Conservation (phyloP, 176 grass and related monocot genomes). For the Triticum monococcum region DNA sequence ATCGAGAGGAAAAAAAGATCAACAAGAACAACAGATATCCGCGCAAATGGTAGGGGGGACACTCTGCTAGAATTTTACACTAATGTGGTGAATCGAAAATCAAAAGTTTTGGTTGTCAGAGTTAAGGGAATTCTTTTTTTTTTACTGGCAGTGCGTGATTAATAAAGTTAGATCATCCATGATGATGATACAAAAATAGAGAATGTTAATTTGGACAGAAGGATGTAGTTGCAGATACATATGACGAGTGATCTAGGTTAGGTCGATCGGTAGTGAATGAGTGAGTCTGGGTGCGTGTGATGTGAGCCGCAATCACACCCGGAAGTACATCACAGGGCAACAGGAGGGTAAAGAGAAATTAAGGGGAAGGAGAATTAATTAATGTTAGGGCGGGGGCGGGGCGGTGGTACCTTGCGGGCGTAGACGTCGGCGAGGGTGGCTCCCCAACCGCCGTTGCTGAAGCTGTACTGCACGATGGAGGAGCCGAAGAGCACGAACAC, state of each 20-base stretch:
- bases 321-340: neutral
- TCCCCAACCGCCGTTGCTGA: slow-evolving; percentile 73
- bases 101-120: neutral
- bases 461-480: slow-evolving; percentile 73
- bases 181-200: too few relatives aligned
- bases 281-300: neutral
- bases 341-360: neutral
- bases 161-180: too few relatives aligned
- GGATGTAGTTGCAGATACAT: too few relatives aligned
- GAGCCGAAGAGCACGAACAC: slow-evolving; percentile 60
- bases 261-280: too few relatives aligned
- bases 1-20: neutral
- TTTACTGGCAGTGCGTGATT: neutral
- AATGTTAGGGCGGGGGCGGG: neutral
- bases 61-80: neutral
- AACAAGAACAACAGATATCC: neutral
- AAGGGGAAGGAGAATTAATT: neutral
- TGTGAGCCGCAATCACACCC: neutral
- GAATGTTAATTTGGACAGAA: too few relatives aligned
- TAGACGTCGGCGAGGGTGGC: slow-evolving; percentile 59
- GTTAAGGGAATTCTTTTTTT: neutral
- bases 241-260: neutral
- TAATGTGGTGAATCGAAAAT: neutral
- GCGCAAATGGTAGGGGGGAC: neutral
- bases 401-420: slow-evolving; percentile 51